Evolutionary conservation across 2,329 filamentous ascomycete genomes (phyloP), one percentile per base, ranked within the genome.

Genomic region (Colletotrichum filicis): DNA sequence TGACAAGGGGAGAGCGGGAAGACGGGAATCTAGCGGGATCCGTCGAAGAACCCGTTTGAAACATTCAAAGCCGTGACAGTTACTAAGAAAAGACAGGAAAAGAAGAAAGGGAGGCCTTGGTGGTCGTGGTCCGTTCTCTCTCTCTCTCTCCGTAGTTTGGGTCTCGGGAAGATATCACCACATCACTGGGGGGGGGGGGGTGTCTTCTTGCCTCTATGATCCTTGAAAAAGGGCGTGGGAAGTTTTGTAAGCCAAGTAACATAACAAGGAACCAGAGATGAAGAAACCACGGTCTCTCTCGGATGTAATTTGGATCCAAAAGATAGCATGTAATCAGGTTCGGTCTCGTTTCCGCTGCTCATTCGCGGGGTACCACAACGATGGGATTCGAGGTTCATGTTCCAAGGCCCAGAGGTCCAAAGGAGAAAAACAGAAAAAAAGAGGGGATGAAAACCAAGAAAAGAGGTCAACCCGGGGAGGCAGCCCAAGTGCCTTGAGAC

Each of bases 1-100:
- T 42, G 14, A 16, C 52, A 46, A 35, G 35, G 42, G 32, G 14
- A 61, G 30, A 11, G 30, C 71, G 71, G 71, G 66, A 66, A 73
- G 60, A 65, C 71, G 71, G 71, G 71, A 71, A 57, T 49, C 56
- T 73, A 42, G 60, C 71, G 71, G 71, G 68, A 61, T 35, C 71
- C 71, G 71, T 71, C 53, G 56, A 73, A 22, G 28, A 70, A 30
- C 66, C 71, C 66, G 71, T 16, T 65, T 52, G 8, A 28, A 22
- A 24, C 32, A 24, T 7, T 16, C 30, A 35, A 58, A 32, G 11
- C 42, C 8, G 19, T 49, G 42, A 22, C 42, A 49, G 42, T 3
- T 11, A 4, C 16, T 7, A 19, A 42, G 9, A 19, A 14, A 42
- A 42, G 19, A 8, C 19, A 22, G n/a, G 2, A 49, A 49, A 22